Conservation (phyloP, 768 basidiomycete genomes). For the Krasilnikovozyma curviuscula region DNA sequence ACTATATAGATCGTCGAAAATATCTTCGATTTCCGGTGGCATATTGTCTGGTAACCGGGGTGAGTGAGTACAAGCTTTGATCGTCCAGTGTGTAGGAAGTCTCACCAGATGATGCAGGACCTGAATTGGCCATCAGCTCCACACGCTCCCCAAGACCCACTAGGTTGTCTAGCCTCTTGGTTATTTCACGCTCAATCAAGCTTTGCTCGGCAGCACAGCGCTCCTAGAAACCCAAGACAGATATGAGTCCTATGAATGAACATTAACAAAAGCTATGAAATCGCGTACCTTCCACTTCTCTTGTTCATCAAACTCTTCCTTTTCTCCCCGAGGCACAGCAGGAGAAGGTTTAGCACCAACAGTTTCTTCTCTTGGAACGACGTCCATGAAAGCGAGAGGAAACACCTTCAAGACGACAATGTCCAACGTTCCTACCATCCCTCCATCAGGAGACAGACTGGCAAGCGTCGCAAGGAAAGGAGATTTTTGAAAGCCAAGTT, state of each 20-base stretch:
- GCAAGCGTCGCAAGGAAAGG: slow-evolving; percentile 57
- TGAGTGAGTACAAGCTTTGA: no score
- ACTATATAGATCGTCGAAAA: slow-evolving; percentile 50
- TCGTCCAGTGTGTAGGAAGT: no score
- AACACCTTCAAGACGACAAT: slow-evolving; percentile 51
- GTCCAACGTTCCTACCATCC: slow-evolving; percentile 52
- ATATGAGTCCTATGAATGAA: background rate
- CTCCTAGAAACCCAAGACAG: background rate
- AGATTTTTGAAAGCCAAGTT: slow-evolving; percentile 50
- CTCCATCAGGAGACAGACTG: slow-evolving; percentile 65
- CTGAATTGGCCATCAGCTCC: no score
- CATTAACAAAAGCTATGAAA: background rate
- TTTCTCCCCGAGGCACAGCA: slow-evolving; percentile 48
- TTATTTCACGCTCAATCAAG: background rate
- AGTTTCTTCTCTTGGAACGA: slow-evolving; percentile 36
- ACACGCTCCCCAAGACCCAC: background rate
- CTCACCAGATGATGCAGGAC: no score
- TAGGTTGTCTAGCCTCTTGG: background rate
- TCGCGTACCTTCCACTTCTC: slow-evolving; percentile 41
- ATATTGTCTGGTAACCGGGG: no score
- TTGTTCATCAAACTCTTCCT: slow-evolving; percentile 43
- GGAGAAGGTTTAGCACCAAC: no score
- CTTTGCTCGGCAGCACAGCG: background rate
- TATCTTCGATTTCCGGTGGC: no score
- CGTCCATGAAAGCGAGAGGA: slow-evolving; percentile 54